phyloP scores from a whole-genome alignment of 805 yeast species.

The Yamadazyma sp. region DNA sequence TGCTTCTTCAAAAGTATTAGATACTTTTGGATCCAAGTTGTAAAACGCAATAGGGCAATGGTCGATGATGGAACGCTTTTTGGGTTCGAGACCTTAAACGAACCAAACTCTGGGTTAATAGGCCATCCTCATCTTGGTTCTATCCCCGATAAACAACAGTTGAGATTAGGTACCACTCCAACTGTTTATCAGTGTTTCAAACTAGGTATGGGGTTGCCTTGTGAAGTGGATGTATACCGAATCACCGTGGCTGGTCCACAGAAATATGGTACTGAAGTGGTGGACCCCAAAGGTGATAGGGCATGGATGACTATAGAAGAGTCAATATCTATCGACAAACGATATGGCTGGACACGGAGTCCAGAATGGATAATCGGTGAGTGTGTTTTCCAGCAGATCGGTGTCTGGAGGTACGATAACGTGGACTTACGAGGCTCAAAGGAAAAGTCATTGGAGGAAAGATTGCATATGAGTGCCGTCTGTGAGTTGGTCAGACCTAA shows the following conservation, averaged over 20 bases:
- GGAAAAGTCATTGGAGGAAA: constrained; percentile 28
- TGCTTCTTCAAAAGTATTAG: constrained; percentile 58
- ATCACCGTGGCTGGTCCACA: constrained; percentile 77
- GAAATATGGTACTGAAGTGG: constrained; percentile 51
- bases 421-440: constrained; percentile 22
- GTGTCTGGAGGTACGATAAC: constrained; percentile 62
- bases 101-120: constrained; percentile 75
- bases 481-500: constrained; percentile 32
- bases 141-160: constrained; percentile 60
- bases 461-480: constrained; percentile 17
- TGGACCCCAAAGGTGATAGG: constrained; percentile 65
- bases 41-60: constrained; percentile 30
- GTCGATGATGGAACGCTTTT: constrained; percentile 48
- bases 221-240: constrained; percentile 66
- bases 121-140: constrained; percentile 57
- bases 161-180: constrained; percentile 80
- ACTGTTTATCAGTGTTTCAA: constrained; percentile 71
- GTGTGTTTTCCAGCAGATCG: constrained; percentile 80
- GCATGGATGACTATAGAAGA: constrained; percentile 67
- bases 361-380: constrained; percentile 66
- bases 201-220: constrained; percentile 75
- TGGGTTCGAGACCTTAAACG: constrained; percentile 86
- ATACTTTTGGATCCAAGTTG: constrained; percentile 33
- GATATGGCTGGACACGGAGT: constrained; percentile 70
- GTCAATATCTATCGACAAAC: constrained; percentile 46